Evolutionary conservation across 2,329 filamentous ascomycete species (phyloP), one percentile per base, ranked within the genome.

Genomic region (Ophiosphaerella herpotricha): DNA sequence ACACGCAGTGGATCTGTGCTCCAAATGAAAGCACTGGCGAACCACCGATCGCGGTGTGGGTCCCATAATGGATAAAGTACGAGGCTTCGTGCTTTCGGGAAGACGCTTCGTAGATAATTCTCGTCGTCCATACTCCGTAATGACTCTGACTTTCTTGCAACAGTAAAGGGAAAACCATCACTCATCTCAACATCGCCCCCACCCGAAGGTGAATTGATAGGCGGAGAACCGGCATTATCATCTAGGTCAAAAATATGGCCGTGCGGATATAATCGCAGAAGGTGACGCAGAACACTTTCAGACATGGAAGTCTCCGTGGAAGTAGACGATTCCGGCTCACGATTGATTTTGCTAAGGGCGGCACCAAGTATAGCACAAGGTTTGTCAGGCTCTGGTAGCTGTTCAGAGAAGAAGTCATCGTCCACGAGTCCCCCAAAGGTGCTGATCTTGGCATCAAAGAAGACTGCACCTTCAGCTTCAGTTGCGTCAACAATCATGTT

Each of bases 21-120:
- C 72, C 71, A 74, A 7, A 72, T 68, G 24, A 74, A 57, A n/a
- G 66, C 63, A 29, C 68, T 71, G 5, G 72, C 69, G 52, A 67
- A 74, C 66, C 71, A 75, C 24, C 71, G 60, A 16, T 73, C 69
- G 13, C 69, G 66, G 39, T 71, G 70, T 2, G 66, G 63, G 44
- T 77, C 73, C 70, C 72, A 75, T 11, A 77, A 43, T 1, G 74
- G 73, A 49, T 74, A 73, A 9, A 75, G 54, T 0, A 74, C 64
- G 2, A 76, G 49, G 46, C 70, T 74, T 24, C 69, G 66, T 7
- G 73, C 74, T 31, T 60, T 64, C 0, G 72, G 73, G 35, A 73
- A 72, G 1, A 66, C 53, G 29, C 63, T 67, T 38, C 63, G 61
- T 3, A 73, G 55, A 14, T 67, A 60, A 39, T 58, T 62, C 39